phyloP scores from a whole-genome alignment of 768 basidiomycete genomes.

The Imleria badia region DNA sequence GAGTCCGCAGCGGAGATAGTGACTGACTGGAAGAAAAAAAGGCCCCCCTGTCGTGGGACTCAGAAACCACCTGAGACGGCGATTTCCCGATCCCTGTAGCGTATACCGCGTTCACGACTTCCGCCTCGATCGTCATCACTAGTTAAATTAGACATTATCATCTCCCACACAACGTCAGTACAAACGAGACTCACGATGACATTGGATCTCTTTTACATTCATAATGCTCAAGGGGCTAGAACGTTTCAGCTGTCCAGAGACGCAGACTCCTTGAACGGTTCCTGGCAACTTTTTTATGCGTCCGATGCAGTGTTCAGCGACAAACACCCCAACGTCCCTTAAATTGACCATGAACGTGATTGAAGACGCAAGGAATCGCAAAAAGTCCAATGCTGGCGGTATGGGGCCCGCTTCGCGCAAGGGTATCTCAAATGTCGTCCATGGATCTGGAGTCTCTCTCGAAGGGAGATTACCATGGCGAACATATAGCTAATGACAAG shows the following conservation, averaged over 20 bases:
- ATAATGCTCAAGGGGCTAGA: conserved; percentile 61
- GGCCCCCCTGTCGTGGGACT: neutral
- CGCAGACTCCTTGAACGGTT: conserved; percentile 41
- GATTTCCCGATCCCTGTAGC: neutral
- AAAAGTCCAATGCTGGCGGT: conserved; percentile 77
- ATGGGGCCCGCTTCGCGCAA: conserved; percentile 76
- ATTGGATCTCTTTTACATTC: conserved; percentile 55
- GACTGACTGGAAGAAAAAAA: neutral
- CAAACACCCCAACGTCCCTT: conserved; percentile 68
- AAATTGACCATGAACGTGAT: conserved; percentile 89
- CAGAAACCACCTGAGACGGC: neutral
- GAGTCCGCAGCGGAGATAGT: no score
- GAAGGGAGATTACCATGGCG: neutral
- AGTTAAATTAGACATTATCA: neutral
- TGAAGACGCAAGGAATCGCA: conserved; percentile 87
- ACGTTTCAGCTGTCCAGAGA: conserved; percentile 55
- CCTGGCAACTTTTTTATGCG: conserved; percentile 60
- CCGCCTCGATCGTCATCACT: conserved; percentile 77
- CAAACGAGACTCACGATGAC: conserved; percentile 27
- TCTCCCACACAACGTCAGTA: no score
- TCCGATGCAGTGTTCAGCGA: conserved; percentile 71
- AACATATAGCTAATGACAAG: neutral
- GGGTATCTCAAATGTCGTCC: conserved; percentile 87
- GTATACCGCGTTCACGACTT: conserved; percentile 67
- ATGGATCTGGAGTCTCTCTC: conserved; percentile 35